These are phyloP conservation scores for Fusarium temperatum DNA, from an alignment of 2,329 filamentous ascomycete species.

Conservation along the genomic window DNA sequence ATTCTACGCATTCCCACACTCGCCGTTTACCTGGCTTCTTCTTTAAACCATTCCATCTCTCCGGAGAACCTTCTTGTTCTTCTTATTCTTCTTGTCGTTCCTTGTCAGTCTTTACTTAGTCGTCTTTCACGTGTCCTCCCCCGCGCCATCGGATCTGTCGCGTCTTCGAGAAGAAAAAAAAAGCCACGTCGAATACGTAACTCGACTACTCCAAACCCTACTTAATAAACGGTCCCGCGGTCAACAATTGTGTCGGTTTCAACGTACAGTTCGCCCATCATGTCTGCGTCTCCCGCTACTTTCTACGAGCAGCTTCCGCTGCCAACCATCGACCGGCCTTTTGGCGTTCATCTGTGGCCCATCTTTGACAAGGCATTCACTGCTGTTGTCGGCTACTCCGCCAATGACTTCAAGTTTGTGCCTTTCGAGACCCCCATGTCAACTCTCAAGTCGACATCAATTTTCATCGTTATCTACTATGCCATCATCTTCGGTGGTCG, in stretches of 20 bases:
- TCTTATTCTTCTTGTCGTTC: constrained; percentile 53
- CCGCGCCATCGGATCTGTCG: constrained; percentile 37
- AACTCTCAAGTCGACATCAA: constrained; percentile 82
- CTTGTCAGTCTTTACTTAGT: constrained; percentile 42
- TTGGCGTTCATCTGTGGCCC: constrained; percentile 92
- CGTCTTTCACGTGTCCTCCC: constrained; percentile 37
- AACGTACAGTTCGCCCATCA: constrained; percentile 41
- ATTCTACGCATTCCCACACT: constrained; percentile 36
- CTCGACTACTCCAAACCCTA: constrained; percentile 5
- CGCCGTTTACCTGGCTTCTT: constrained; percentile 32
- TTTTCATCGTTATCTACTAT: constrained; percentile 90
- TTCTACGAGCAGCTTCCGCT: constrained; percentile 68
- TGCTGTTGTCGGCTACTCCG: constrained; percentile 79
- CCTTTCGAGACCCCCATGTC: constrained; percentile 88
- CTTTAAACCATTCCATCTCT: constrained; percentile 32
- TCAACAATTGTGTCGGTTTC: constrained; percentile 17
- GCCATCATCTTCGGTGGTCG: constrained; percentile 91
- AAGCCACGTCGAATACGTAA: constrained; percentile 35
- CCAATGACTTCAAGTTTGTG: constrained; percentile 85
- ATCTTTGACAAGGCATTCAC: constrained; percentile 91
- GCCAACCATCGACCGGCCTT: constrained; percentile 89
- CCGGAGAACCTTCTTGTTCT: constrained; percentile 41
- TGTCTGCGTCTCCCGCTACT: constrained; percentile 52
- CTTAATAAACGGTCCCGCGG: constrained; percentile 22
- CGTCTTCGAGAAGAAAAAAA: constrained; percentile 26